Evolutionary conservation across 2,329 filamentous ascomycete species (phyloP), one percentile per base, ranked within the genome.

Genomic region (Aspergillus brasiliensis): DNA sequence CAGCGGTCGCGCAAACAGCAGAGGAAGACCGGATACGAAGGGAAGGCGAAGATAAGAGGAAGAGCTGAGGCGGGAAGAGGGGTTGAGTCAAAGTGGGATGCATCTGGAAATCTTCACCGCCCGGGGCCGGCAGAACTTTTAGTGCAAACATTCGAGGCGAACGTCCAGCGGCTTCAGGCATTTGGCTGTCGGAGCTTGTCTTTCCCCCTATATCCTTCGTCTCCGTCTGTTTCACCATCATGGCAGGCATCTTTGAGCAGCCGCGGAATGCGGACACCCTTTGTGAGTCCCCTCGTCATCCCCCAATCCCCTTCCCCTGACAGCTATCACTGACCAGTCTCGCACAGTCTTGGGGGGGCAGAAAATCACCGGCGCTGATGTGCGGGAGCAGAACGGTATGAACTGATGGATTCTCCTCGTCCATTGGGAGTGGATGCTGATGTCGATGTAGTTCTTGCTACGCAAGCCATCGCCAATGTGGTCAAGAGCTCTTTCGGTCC

Each of bases 401-500:
- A 75, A 61, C 65, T 62, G 42, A 31, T 57, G 10, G 46, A 57
- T 38, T 38, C 42, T n/a, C 46, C 19, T 31, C 28, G 31, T 46
- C 38, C 17, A 53, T 51, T 51, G 44, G 52, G 40, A 17, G 28
- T 23, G 8, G 19, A 51, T 49, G 21, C 62, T 66, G 37, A 65
- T 34, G 8, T n/a, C 3, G 13, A 42, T 62, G 44, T 73, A 93
- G 95, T 98, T 51, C 87, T 92, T 69, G 95, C 95, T 68, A 98
- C 95, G 48, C 92, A 97, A 78, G 92, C 94, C 61, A 98, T 99
- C 73, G 90, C 95, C 72, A 99, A 98, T 87, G 93, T 99, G 61
- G 92, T 99, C 78, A 98, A 97, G 84, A 97, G 91, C 79, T 99
- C 95, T 15, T 99, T 99, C 75, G 95, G 95, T 58, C 95, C 95